A percentile compares a stretch with the other conserved stretches of the same genome.
phyloP scores from a whole-genome alignment of 768 basidiomycete species.

The Dioszegia hungarica region DNA sequence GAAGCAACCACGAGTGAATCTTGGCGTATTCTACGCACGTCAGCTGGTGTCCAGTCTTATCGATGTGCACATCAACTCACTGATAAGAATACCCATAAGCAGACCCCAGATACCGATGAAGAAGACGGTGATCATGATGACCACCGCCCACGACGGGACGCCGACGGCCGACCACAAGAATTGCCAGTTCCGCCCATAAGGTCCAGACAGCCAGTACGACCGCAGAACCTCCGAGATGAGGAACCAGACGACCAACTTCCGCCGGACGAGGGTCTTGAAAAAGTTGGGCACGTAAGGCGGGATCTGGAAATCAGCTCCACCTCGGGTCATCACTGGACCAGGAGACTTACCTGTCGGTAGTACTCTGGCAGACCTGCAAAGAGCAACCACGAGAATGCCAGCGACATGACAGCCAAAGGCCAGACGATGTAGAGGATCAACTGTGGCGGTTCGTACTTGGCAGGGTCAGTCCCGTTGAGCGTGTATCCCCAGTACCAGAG shows the following conservation, averaged over 20 bases:
- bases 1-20: conserved; percentile 89
- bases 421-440: conserved; percentile 76
- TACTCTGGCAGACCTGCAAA: conserved; percentile 78
- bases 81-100: conserved; percentile 65
- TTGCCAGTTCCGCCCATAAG: conserved; percentile 79
- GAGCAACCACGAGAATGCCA: conserved; percentile 76
- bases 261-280: conserved; percentile 76
- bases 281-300: conserved; percentile 94
- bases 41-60: background rate
- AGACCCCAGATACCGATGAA: conserved; percentile 82
- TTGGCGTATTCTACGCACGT: conserved; percentile 66
- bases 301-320: conserved; percentile 58
- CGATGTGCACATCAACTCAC: too few species aligned
- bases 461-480: conserved; percentile 56
- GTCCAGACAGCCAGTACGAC: conserved; percentile 45
- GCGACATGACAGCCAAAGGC: conserved; percentile 71
- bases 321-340: background rate
- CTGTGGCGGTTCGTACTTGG: conserved; percentile 65
- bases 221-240: conserved; percentile 82
- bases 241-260: conserved; percentile 94
- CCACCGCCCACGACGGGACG: conserved; percentile 76
- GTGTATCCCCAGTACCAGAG: conserved; percentile 94
- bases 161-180: conserved; percentile 78
- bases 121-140: conserved; percentile 73
- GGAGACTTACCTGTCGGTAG: conserved; percentile 42